These are phyloP conservation scores for Lachnellula occidentalis DNA, from an alignment of 2,329 filamentous ascomycete species.

Conservation along the genomic window DNA sequence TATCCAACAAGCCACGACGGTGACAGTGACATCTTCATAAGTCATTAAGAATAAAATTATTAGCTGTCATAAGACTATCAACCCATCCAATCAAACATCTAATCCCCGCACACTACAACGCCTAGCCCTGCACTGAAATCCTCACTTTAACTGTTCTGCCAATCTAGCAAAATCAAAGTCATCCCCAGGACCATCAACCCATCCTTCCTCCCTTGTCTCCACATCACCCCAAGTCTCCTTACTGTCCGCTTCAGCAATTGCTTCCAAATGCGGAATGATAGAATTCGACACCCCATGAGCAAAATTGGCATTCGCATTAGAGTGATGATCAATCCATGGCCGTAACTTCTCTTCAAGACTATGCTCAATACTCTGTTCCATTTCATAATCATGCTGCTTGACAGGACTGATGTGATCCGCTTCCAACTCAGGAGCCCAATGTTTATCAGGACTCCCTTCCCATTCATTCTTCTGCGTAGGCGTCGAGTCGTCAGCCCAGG, in stretches of 20 bases:
- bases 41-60: too few relatives aligned
- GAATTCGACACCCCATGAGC: background rate
- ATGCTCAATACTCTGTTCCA: constrained; percentile 7
- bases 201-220: background rate
- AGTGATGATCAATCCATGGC: constrained; percentile 13
- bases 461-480: background rate
- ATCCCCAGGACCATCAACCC: constrained; percentile 5
- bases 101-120: too few relatives aligned
- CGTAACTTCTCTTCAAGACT: constrained; percentile 13
- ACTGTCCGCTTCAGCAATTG: background rate
- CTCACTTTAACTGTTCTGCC: constrained; percentile 13
- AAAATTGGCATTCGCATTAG: background rate
- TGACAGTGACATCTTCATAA: too few relatives aligned
- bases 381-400: background rate
- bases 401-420: background rate
- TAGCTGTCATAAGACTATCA: too few relatives aligned
- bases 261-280: background rate
- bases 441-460: background rate
- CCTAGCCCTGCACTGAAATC: too few relatives aligned
- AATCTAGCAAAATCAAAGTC: constrained; percentile 16
- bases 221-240: background rate
- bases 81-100: too few relatives aligned
- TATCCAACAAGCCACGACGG: too few relatives aligned
- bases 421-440: background rate
- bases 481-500: constrained; percentile 2